Conservation (phyloP, 306 rosid species). For the Castanospermum australe region DNA sequence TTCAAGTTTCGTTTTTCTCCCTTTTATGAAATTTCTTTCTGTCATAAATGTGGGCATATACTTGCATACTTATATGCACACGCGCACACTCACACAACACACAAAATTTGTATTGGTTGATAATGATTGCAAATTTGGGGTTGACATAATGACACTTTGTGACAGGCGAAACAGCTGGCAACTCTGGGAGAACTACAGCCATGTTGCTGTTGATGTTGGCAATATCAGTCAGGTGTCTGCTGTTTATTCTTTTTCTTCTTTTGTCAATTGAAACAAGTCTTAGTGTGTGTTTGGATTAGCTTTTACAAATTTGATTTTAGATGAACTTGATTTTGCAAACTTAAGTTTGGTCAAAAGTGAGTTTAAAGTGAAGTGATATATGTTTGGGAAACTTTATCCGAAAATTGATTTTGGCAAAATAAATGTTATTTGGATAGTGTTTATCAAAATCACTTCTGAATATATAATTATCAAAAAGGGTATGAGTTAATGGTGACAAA, state of each 20-base stretch:
- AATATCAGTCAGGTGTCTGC: slow-evolving; percentile 70
- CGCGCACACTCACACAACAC: neutral
- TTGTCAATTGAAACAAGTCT: slow-evolving; percentile 15
- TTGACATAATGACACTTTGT: slow-evolving; percentile 42
- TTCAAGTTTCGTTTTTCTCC: slow-evolving; percentile 64
- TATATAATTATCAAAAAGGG: too few species aligned
- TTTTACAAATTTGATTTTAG: too few species aligned
- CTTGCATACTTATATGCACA: neutral
- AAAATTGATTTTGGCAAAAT: too few species aligned
- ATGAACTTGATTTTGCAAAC: too few species aligned
- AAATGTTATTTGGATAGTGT: too few species aligned
- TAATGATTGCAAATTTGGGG: slow-evolving; percentile 18
- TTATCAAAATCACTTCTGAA: too few species aligned
- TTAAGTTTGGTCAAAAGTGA: too few species aligned
- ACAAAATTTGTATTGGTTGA: neutral
- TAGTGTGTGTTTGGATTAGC: too few species aligned
- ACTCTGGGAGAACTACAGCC: slow-evolving; percentile 88
- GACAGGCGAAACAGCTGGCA: slow-evolving; percentile 94
- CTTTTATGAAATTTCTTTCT: neutral
- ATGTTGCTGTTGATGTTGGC: slow-evolving; percentile 84
- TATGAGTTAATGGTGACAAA: too few species aligned
- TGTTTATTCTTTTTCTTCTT: neutral
- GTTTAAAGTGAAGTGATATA: too few species aligned
- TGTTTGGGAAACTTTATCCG: too few species aligned
- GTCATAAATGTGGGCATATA: neutral